Evolutionary conservation across 2,329 filamentous ascomycete species (phyloP).

Genomic region (Paracoccidioides lutzii): DNA sequence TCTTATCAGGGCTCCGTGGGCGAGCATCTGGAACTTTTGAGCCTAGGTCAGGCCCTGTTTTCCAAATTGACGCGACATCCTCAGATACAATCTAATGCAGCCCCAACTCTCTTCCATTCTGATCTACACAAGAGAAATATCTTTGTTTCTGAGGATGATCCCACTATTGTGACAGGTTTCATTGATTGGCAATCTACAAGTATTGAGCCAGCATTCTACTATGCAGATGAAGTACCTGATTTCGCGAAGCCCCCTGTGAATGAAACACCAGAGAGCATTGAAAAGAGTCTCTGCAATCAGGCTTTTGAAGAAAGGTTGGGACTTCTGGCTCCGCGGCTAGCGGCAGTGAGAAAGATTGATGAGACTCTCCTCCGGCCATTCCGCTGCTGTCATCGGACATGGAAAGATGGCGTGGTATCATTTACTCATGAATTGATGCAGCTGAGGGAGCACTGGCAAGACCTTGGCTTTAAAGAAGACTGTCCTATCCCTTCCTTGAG

Average conservation of each 20-base stretch:
- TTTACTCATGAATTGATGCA: constrained; percentile 29
- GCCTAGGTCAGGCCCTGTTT: constrained; percentile 18
- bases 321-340: constrained; percentile 10
- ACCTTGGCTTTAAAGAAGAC: constrained; percentile 25
- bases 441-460: constrained; percentile 24
- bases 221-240: constrained; percentile 28
- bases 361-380: constrained; percentile 28
- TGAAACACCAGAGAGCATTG: constrained; percentile 10
- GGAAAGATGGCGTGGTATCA: constrained; percentile 29
- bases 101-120: constrained; percentile 26
- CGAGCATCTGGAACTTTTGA: constrained; percentile 23
- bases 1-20: constrained; percentile 25
- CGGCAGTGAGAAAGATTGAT: constrained; percentile 20
- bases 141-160: constrained; percentile 29
- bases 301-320: constrained; percentile 17
- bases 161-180: constrained; percentile 25
- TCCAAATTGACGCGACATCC: constrained; percentile 18
- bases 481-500: constrained; percentile 9
- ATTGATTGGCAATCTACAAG: constrained; percentile 33
- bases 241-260: constrained; percentile 22
- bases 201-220: constrained; percentile 30
- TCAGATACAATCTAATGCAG: constrained; percentile 17
- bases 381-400: constrained; percentile 30
- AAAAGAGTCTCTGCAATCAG: constrained; percentile 16
- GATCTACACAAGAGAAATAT: constrained; percentile 33